A percentile compares a stretch with the other conserved stretches of the same genome.
These are phyloP conservation scores for Adansonia gregorii DNA, from an alignment of 441 rosid species.

Conservation along the genomic window DNA sequence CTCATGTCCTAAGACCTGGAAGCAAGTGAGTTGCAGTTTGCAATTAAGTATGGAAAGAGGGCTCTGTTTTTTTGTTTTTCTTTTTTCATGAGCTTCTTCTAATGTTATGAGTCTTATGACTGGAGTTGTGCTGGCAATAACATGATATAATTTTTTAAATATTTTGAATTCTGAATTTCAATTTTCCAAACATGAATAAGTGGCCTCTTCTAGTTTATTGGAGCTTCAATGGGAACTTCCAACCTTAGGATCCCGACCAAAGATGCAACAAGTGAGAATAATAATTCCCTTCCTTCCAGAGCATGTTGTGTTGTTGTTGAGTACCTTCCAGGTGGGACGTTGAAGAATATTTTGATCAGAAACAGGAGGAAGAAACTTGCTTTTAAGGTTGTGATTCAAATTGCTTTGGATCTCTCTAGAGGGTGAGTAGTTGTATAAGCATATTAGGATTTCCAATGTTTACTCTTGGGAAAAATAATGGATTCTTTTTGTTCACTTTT, in stretches of 20 bases:
- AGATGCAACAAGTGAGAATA: conserved; percentile 38
- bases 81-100: background rate
- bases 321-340: conserved; percentile 64
- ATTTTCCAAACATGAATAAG: conserved; percentile 6
- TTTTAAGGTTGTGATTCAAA: conserved; percentile 59
- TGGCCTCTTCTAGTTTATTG: conserved; percentile 44
- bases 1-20: background rate
- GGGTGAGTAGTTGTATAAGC: conserved; percentile 43
- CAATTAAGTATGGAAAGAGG: background rate
- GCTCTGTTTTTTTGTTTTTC: background rate
- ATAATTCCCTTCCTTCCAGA: conserved; percentile 56
- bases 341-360: conserved; percentile 61
- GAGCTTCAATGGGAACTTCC: conserved; percentile 79
- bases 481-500: background rate
- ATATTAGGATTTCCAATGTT: background rate
- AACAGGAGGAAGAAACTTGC: conserved; percentile 60
- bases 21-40: background rate
- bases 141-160: background rate
- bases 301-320: conserved; percentile 79
- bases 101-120: conserved; percentile 4
- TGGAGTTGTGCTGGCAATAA: background rate
- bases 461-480: background rate
- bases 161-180: conserved; percentile 23
- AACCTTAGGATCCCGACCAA: conserved; percentile 56
- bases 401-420: conserved; percentile 72